Evolutionary conservation across 2,329 filamentous ascomycete genomes (phyloP).

Genomic region (Neurospora crassa): DNA sequence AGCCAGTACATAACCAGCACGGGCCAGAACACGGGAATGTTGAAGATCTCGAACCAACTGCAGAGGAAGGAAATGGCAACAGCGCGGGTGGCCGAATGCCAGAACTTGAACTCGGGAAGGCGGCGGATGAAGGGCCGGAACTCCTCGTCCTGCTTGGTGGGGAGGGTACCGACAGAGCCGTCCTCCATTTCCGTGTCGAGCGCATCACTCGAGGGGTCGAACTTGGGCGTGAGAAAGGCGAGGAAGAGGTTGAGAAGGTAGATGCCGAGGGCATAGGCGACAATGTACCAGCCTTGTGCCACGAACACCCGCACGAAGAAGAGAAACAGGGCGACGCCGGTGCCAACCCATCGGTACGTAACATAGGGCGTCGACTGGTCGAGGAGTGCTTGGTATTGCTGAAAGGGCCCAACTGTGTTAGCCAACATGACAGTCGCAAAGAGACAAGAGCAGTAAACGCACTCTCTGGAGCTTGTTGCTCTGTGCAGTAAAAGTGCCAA

Average conservation of each 20-base stretch:
- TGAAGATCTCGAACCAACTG: constrained; percentile 89
- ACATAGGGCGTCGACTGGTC: constrained; percentile 89
- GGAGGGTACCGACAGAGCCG: constrained; percentile 69
- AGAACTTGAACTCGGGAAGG: constrained; percentile 99
- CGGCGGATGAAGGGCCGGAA: constrained; percentile 95
- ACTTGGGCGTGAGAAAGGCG: constrained; percentile 95
- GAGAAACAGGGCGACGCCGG: constrained; percentile 61
- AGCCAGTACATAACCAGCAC: constrained; percentile 98
- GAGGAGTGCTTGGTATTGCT: constrained; percentile 92
- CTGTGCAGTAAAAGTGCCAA: constrained; percentile 16
- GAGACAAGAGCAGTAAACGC: constrained; percentile 23
- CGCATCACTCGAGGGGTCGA: constrained; percentile 87
- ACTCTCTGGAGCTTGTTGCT: constrained; percentile 42
- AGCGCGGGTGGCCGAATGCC: constrained; percentile 89
- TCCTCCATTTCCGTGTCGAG: constrained; percentile 96
- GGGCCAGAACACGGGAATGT: constrained; percentile 98
- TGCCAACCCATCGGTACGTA: constrained; percentile 82
- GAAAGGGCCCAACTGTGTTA: constrained; percentile 6
- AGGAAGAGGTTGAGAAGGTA: constrained; percentile 99
- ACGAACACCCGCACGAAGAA: constrained; percentile 88
- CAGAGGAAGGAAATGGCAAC: constrained; percentile 75
- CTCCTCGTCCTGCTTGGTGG: constrained; percentile 94
- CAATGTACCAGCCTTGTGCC: constrained; percentile 98
- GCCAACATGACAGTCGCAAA: constrained; percentile 2
- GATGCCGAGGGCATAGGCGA: constrained; percentile 95